Base-by-base conservation (phyloP, 441 rosid species). In the Erodium texanum region DNA sequence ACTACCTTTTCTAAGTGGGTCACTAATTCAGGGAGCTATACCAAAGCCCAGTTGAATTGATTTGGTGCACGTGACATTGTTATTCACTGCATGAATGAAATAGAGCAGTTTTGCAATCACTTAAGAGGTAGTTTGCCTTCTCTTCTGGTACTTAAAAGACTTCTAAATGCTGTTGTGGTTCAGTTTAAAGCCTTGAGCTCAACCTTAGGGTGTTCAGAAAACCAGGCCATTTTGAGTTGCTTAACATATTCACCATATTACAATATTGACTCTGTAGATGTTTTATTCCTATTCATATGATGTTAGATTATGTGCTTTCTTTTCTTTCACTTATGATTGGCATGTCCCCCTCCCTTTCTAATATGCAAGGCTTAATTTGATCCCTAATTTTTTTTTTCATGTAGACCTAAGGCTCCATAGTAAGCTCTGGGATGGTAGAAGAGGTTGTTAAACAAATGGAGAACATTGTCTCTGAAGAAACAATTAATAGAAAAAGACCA, bases 361-460 rank as follows among this genome's bases (percentile, higher is more conserved):
- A 19, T 7, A 19, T 20, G 12, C 20, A 7, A 20, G 62, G 62
- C 14, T 56, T 9, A 19, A 56, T 56, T 56, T 56, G 5, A 56
- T 20, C 14, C 24, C 61, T 5, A 24, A 19, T 7, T 56, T 19
- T 19, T 2, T 56, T 45, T 45, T 14, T 14, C 0, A 38, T 38
- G 62, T 9, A 9, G 8, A 27, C 59, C 58, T 8, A 63, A 64
- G 50, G 29, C 36, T 36, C 20, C 23, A 66, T 12, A 19, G 29
- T 32, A 24, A 62, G 45, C 63, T 24, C 43, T 16, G 29, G 66
- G 61, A 66, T 62, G 58, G 62, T 71, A 16, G 56, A 59, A n/a
- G 71, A 66, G 64, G 32, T 64, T 68, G 59, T 62, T 41, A 54
- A 65, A 58, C 68, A 70, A 67, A 66, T 71, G 65, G 73, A 77